A percentile compares a stretch with the other conserved stretches of the same genome.
These are phyloP conservation scores for Thermomyces lanuginosus DNA, from an alignment of 2,329 filamentous ascomycete genomes.

Conservation along the genomic window DNA sequence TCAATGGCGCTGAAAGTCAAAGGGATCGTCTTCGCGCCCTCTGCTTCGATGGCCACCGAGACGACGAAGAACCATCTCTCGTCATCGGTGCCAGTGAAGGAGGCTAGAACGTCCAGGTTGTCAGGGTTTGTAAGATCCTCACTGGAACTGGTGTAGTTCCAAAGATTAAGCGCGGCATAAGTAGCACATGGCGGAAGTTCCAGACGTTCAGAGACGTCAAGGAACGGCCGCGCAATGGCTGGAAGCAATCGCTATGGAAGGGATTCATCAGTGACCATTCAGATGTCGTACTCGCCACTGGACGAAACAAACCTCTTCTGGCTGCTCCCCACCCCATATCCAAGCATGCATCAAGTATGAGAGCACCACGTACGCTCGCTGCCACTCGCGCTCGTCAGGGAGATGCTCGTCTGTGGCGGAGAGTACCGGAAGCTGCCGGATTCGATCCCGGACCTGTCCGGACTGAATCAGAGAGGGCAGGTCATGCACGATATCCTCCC, in stretches of 20 bases:
- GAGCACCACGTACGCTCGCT: constrained; percentile 60
- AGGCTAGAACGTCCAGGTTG: constrained; percentile 18
- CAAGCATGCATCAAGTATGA: constrained; percentile 65
- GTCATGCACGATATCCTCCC: constrained; percentile 42
- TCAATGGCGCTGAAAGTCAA: constrained; percentile 33
- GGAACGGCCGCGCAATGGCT: constrained; percentile 19
- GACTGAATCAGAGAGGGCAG: constrained; percentile 40
- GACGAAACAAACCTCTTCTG: constrained; percentile 41
- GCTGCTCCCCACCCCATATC: constrained; percentile 63
- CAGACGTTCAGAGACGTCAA: constrained; percentile 20
- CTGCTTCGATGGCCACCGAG: constrained; percentile 37
- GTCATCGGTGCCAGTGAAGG: constrained; percentile 24
- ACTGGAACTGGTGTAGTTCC: constrained; percentile 19
- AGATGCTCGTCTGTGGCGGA: constrained; percentile 62
- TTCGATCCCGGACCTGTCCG: constrained; percentile 54
- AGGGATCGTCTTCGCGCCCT: constrained; percentile 31
- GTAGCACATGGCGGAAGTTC: constrained; percentile 27
- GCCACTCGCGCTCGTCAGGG: constrained; percentile 70
- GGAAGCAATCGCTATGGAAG: constrained; percentile 19
- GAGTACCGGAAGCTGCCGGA: constrained; percentile 63
- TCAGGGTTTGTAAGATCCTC: constrained; percentile 22
- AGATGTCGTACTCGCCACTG: background rate
- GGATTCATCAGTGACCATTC: background rate
- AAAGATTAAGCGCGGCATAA: constrained; percentile 26
- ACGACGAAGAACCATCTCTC: constrained; percentile 36